Base-by-base conservation (phyloP, 768 basidiomycete species). In the Podaxis mareebaensis region DNA sequence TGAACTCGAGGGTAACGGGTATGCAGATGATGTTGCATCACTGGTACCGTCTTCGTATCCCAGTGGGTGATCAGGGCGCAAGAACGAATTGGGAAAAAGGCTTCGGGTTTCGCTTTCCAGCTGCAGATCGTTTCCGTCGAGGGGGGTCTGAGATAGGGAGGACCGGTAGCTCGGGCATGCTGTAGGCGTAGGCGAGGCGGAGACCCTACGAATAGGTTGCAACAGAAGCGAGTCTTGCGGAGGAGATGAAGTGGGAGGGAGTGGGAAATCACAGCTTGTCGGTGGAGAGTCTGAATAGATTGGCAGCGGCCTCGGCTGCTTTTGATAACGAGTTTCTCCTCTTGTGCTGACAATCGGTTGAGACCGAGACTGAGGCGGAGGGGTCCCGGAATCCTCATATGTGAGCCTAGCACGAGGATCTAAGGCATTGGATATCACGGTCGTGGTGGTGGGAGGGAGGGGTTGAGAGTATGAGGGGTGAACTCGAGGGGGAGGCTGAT, bases 1-100 rank as follows among this genome's bases (percentile, higher is more conserved):
- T 2, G 65, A 66, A 10, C 20, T 64, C 10, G 65, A 63, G n/a
- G 58, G 65, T 3, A 63, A 60, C 4, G 65, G 63, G 49, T 64
- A 66, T 13, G 36, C 13, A 24, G 40, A 58, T n/a, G 49, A 42
- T 30, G 26, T 12, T 53, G 15, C 17, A 10, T 58, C 57, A 20
- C 26, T 57, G 38, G 15, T n/a, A 12, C 57, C 17, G 15, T 44
- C 26, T 48, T 4, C 57, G n/a, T 48, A 26, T 15, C 3, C 11
- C 8, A 33, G 57, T 2, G 2, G n/a, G 30, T 30, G n/a, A 20
- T 17, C 44, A 17, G 39, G 26, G 26, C 4, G 30, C 20, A 38
- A 54, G 36, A 33, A 54, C 24, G 15, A 28, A 36, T 6, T 36
- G 15, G 12, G 53, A 13, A 20, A 38, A 33, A n/a, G 53, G 22